These are phyloP conservation scores for Fagopyrum homotropicum DNA, from an alignment of 148 eudicot species.

Conservation along the genomic window DNA sequence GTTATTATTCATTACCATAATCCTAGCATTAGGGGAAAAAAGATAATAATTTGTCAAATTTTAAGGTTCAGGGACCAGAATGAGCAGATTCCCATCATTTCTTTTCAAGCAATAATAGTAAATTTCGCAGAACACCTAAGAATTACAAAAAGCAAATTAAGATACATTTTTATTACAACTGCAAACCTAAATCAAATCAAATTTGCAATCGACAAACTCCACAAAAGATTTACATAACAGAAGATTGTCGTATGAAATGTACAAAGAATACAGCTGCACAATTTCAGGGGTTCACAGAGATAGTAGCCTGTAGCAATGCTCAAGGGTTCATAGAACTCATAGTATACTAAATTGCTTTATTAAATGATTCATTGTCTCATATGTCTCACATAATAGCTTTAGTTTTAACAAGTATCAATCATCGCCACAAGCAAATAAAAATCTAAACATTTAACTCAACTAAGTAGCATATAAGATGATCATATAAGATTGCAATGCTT, in stretches of 20 bases:
- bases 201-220: not conserved
- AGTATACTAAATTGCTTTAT: not conserved
- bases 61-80: not conserved
- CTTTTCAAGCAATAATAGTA: not conserved
- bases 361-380: not conserved
- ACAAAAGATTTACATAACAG: not conserved
- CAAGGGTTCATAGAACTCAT: not conserved
- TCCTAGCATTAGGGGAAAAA: not conserved
- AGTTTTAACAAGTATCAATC: not conserved
- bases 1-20: not conserved
- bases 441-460: not conserved
- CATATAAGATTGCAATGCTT: not conserved
- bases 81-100: not conserved
- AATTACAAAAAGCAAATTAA: not conserved
- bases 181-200: not conserved
- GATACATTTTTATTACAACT: not conserved
- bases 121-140: not conserved
- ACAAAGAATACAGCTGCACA: not conserved
- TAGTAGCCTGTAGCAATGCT: not conserved
- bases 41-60: not conserved
- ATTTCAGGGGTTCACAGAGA: not conserved
- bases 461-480: not conserved
- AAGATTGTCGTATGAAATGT: not conserved
- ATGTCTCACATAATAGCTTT: not conserved
- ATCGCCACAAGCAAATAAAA: not conserved